Base-by-base conservation (phyloP, 768 basidiomycete genomes). In the Calocybe cyanea region DNA sequence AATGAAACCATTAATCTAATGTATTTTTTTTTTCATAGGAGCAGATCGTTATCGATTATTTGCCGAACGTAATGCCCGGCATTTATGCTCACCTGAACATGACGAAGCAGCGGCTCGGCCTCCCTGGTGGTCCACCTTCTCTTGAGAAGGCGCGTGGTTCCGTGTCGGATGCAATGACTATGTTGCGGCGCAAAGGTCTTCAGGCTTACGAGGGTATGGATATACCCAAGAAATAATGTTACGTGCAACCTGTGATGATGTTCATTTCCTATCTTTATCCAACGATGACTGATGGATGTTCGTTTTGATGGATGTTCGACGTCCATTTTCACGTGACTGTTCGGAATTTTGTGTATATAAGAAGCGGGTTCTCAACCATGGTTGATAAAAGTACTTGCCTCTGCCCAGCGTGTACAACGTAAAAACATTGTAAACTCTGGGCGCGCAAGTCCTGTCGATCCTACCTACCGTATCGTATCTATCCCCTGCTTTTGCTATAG, bases 1-100 rank as follows among this genome's bases (percentile, higher is more conserved):
- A 37, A 13, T 43, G 4, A 13, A 37, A 38, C 45, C 6, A 6
- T 28, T 28, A 11, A 6, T 28, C 25, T 28, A 28, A 28, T 11
- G 11, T 24, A 13, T 9, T 42, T 35, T 38, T 4, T 8, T 17
- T 14, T 39, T 30, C 42, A 34, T 56, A 87, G 84, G 87, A 91
- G 63, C 85, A 85, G 52, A 72, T 90, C 25, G 90, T 91, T 56
- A 77, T 85, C 17, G 84, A 88, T 44, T 92, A 90, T 63, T 80
- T 87, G 43, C 80, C 84, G 17, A 83, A 87, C 39, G 88, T 92
- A 31, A 71, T 92, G 38, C 86, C 87, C 21, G 87, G 77, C 52
- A 87, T 91, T 39, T 86, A 87, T 61, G 73, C 77, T 44, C 82
- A 81, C 61, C 69, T 92, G 46, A 82, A 85, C 57, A 81, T 81